Percentiles rank a stretch among this genome's conserved stretches.
Evolutionary conservation across 31 red algal species (phyloP).

Genomic region (Porphyra umbilicalis): DNA sequence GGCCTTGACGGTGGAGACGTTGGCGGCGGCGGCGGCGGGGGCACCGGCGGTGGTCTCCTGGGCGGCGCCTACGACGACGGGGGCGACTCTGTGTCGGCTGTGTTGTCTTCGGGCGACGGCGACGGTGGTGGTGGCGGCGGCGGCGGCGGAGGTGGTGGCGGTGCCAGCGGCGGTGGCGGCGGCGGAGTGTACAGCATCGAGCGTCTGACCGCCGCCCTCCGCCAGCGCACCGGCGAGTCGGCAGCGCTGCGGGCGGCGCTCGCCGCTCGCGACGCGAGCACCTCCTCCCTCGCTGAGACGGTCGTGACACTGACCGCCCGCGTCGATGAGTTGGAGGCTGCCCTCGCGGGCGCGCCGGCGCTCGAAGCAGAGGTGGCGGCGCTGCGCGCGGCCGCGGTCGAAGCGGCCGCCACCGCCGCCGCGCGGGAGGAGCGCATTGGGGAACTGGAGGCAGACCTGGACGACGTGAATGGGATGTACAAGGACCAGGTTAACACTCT

Average conservation of each 20-base stretch:
- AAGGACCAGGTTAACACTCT: slow-evolving; percentile 81
- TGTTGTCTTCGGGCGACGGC: not conserved
- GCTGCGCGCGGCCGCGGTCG: slow-evolving; percentile 34
- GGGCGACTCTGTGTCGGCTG: not conserved
- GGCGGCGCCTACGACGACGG: not conserved
- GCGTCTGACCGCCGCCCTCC: slow-evolving; percentile 28
- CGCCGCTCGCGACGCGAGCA: slow-evolving; percentile 51
- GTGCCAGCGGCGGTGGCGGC: not conserved
- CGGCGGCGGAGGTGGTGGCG: not conserved
- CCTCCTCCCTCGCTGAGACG: slow-evolving; percentile 37
- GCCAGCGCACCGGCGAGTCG: slow-evolving; percentile 57
- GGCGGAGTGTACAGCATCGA: slow-evolving; percentile 49
- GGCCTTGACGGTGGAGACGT: not conserved
- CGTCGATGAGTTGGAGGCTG: slow-evolving; percentile 34
- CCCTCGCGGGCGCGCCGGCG: slow-evolving; percentile 19
- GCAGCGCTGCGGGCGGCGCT: slow-evolving; percentile 48
- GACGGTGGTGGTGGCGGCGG: not conserved
- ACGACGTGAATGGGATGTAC: slow-evolving; percentile 81
- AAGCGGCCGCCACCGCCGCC: slow-evolving; percentile 65
- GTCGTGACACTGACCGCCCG: slow-evolving; percentile 41
- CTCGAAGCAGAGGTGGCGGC: slow-evolving; percentile 27
- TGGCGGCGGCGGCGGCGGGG: not conserved
- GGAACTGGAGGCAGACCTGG: slow-evolving; percentile 74
- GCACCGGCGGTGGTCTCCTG: not conserved
- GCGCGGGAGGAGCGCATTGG: slow-evolving; percentile 82